Base-by-base conservation (phyloP, 768 basidiomycete species). In the Suillus weaverae region DNA sequence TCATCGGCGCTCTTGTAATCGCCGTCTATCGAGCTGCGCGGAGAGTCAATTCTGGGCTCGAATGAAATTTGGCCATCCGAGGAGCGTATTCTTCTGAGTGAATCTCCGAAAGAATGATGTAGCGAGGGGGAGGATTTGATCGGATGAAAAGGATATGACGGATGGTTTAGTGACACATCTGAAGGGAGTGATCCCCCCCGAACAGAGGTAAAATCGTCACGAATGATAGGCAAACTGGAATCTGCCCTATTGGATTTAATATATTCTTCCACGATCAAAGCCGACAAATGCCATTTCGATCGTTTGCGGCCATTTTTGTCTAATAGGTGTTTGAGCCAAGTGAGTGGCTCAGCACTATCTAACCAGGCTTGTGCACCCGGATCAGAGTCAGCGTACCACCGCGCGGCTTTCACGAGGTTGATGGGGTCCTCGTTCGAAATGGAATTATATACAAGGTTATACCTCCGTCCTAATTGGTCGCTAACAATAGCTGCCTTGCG, bases 201-300 rank as follows among this genome's bases (percentile, higher is more conserved):
- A 59, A 26, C 38, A 32, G 57, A 59, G 18, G 57, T 63, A n/a
- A 60, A 66, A 67, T 81, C 76, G 68, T 86, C 84, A 5, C 82
- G 81, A 61, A 85, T 83, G 16, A 83, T 79, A 50, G 77, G 73
- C 78, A 83, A 81, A 8, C 68, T 66, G 46, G 77, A 57, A 39
- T 59, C 6, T 20, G 20, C 13, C 26, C 22, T 80, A 62, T 80
- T 81, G 5, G 80, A 77, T 67, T 81, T 83, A 26, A 83, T 64
- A 69, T 86, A 91, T 72, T 91, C 86, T 73, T 92, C 89, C 66
- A 89, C 80, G 14, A 90, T 83, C 60, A 89, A 77, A 4, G 91
- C 90, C 10, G 90, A 86, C 56, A 92, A 71, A 71, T 87, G 80
- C 87, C 89, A 88, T 4, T 82, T 83, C 46, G 83, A 80, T 48